Conservation (phyloP, 225 moss, liverwort and hornwort species). For the Marchantia polymorpha region DNA sequence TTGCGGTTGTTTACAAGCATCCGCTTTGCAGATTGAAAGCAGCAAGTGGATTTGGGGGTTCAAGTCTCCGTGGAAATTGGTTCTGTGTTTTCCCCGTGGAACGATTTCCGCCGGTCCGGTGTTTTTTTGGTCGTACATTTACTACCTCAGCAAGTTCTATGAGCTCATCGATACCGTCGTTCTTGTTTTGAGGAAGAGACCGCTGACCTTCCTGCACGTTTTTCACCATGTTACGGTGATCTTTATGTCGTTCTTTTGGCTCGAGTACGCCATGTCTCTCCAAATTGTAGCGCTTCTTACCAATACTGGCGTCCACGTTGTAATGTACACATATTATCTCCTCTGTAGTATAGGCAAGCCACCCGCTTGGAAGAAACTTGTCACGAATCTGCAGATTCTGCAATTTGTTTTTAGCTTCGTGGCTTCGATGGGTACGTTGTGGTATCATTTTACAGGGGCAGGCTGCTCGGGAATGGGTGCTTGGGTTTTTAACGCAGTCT, state of each 20-base stretch:
- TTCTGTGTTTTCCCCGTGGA: slow-evolving; percentile 80
- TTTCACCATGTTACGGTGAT: slow-evolving; percentile 86
- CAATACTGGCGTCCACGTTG: slow-evolving; percentile 86
- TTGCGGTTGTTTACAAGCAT: slow-evolving; percentile 59
- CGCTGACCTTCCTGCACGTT: slow-evolving; percentile 82
- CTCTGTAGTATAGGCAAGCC: slow-evolving; percentile 71
- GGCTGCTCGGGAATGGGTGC: slow-evolving; percentile 89
- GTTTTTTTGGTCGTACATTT: slow-evolving; percentile 93
- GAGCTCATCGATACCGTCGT: slow-evolving; percentile 80
- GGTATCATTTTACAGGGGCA: slow-evolving; percentile 68
- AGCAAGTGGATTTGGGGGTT: slow-evolving; percentile 81
- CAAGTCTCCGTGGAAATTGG: slow-evolving; percentile 49
- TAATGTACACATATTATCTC: slow-evolving; percentile 95
- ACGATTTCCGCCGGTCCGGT: slow-evolving; percentile 74
- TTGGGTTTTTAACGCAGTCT: slow-evolving; percentile 72
- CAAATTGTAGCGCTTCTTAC: slow-evolving; percentile 83
- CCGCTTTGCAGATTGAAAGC: slow-evolving; percentile 48
- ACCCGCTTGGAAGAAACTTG: slow-evolving; percentile 83
- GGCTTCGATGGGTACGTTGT: slow-evolving; percentile 63
- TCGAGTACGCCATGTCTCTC: slow-evolving; percentile 77
- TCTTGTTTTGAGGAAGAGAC: slow-evolving; percentile 56
- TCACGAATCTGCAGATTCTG: slow-evolving; percentile 80
- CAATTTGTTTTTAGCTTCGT: slow-evolving; percentile 90
- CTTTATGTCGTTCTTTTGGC: slow-evolving; percentile 98
- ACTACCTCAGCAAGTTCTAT: slow-evolving; percentile 95